A percentile compares a stretch with the other conserved stretches of the same genome.
These are phyloP conservation scores for Melampsora americana DNA, from an alignment of 1,284 basidiomycete genomes.

Conservation along the genomic window DNA sequence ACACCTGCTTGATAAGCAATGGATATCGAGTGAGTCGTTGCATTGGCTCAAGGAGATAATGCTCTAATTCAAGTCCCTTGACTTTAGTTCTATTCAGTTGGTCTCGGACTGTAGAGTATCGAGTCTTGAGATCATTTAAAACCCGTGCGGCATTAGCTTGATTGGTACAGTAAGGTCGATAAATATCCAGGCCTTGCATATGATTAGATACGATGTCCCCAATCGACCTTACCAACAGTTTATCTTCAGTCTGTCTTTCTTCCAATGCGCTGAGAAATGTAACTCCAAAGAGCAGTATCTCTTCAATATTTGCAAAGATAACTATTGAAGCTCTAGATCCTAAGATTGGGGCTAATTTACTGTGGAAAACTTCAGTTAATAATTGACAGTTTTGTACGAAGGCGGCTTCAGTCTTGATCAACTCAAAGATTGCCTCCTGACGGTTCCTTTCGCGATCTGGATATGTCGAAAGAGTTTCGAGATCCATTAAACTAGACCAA, in stretches of 20 bases:
- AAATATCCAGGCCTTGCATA: slow-evolving; percentile 34
- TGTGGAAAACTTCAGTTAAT: slow-evolving; percentile 31
- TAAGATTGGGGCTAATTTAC: slow-evolving; percentile 6
- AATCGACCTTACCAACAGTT: background rate
- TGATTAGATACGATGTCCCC: slow-evolving; percentile 23
- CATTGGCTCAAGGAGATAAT: slow-evolving; percentile 42
- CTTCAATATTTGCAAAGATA: slow-evolving; percentile 40
- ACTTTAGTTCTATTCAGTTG: slow-evolving; percentile 17
- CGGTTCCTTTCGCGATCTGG: slow-evolving; percentile 32
- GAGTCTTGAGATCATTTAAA: slow-evolving; percentile 18
- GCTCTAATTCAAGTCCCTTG: slow-evolving; percentile 39
- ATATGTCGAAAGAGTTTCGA: background rate
- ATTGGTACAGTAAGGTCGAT: slow-evolving; percentile 38
- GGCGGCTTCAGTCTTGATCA: slow-evolving; percentile 33
- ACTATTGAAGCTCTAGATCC: slow-evolving; percentile 9
- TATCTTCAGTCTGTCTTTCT: background rate
- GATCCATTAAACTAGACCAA: slow-evolving; percentile 30
- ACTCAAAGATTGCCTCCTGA: slow-evolving; percentile 39
- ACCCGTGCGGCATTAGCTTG: slow-evolving; percentile 29
- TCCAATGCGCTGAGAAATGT: slow-evolving; percentile 39
- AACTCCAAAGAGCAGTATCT: slow-evolving; percentile 36
- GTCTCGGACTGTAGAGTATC: background rate
- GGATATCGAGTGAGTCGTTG: slow-evolving; percentile 43
- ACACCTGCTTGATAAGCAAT: slow-evolving; percentile 37
- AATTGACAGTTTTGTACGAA: slow-evolving; percentile 41